Base-by-base conservation (phyloP, 257 asterid species). In the Solanum pinnatisectum region DNA sequence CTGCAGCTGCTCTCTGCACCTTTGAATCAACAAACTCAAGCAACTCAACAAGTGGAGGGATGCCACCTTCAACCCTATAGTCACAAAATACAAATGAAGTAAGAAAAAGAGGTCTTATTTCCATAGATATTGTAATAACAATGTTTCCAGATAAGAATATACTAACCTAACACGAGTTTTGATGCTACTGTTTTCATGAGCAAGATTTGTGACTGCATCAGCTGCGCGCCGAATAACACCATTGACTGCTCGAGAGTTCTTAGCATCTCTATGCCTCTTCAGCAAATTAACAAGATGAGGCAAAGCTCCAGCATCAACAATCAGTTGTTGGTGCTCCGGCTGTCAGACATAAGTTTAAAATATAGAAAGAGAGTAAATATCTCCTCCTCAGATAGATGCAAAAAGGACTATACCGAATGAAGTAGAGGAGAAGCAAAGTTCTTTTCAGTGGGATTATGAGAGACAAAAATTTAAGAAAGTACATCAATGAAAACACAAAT, bases 1-100 rank as follows among this genome's bases (percentile, higher is more conserved):
- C 99, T 25, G 99, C 99, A 23, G 98, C 99, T 88, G 99, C 99
- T 92, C 99, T 94, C 92, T 97, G 99, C 91, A 97, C 99, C 96
- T 96, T 97, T 35, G 99, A 88, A 90, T 97, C 99, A 74, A 94
- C 89, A 88, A 94, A 97, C 86, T 94, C 96, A 49, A 97, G 99
- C 94, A 97, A 91, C 84, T 97, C 99, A 87, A 97, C 99, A 76
- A 97, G 98, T 70, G 99, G 99, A 84, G 99, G 99, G 52, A 97
- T 93, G 35, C 99, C 99, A 84, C 98, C 99, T 91, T 96, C 99
- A 84, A 95, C 87, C 95, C 99, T 97, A 87, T 84, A 83, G 25
- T 44, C 22, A 71, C 39, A 36, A 83, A 40, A 86, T 70, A 86
- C 52, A 42, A 56, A 86, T 46, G 88, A 79, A 71, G 39, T 35